phyloP scores from a whole-genome alignment of 139 green algal genomes.

The Yamagishiella unicocca region DNA sequence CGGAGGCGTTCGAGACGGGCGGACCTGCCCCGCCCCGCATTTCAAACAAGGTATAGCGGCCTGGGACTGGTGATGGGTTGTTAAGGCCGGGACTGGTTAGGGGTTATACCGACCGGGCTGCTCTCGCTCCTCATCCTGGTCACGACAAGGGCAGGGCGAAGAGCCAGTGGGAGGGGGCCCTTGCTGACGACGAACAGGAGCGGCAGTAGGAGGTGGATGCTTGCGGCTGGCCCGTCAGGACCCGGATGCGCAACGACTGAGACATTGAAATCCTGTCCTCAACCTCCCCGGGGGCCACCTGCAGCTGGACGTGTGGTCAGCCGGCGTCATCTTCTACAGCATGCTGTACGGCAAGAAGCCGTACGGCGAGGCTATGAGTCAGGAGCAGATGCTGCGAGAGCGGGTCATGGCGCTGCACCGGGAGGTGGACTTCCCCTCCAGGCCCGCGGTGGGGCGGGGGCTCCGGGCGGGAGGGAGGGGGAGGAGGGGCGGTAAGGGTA shows the following conservation, averaged over 20 bases:
- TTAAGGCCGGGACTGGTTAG: no score
- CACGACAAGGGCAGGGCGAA: no score
- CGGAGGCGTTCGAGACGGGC: conserved; percentile 85
- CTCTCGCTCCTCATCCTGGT: no score
- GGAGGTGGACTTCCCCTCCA: conserved; percentile 29
- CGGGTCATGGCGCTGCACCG: conserved; percentile 62
- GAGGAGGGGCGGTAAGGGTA: no score
- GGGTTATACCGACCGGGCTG: no score
- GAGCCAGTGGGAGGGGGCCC: no score
- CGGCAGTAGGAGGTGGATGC: no score
- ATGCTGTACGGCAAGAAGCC: conserved; percentile 94
- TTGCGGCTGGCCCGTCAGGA: no score
- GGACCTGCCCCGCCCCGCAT: conserved; percentile 66
- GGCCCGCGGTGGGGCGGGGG: conserved; percentile 52
- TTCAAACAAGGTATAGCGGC: conserved; percentile 84
- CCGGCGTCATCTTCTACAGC: conserved; percentile 95
- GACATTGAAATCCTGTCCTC: no score
- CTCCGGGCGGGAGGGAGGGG: conserved; percentile 60
- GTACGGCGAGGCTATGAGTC: conserved; percentile 79
- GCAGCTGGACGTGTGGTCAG: conserved; percentile 93
- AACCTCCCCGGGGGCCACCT: no score
- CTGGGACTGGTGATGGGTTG: neutral
- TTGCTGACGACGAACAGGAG: no score
- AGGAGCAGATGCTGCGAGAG: conserved; percentile 92
- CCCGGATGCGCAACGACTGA: no score